Percentiles rank a stretch among this genome's conserved stretches.
These are phyloP conservation scores for Coemansia sp. DNA, from an alignment of 192 early-diverging fungal genomes.

Conservation along the genomic window DNA sequence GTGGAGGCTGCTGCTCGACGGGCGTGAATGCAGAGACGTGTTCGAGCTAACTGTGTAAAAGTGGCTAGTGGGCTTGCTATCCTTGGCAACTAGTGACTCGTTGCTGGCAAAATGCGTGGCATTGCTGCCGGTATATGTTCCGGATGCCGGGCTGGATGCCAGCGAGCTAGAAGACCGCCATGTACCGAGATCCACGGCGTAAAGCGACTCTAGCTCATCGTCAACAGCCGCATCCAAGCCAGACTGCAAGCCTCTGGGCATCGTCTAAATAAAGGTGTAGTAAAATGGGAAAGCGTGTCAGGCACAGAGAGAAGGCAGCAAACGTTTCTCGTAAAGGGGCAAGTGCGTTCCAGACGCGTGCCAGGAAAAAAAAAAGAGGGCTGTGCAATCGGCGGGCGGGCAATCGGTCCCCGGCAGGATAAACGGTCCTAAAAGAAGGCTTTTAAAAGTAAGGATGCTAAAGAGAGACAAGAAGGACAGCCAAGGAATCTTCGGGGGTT, in stretches of 20 bases:
- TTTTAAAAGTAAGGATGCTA: constrained; percentile 5
- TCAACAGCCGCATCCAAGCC: not conserved
- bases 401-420: too few species aligned
- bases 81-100: constrained; percentile 17
- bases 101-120: constrained; percentile 8
- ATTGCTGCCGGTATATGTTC: not conserved
- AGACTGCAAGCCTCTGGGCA: not conserved
- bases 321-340: not conserved
- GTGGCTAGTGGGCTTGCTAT: not conserved
- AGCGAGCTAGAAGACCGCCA: not conserved
- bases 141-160: constrained; percentile 6
- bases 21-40: constrained; percentile 1
- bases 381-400: not conserved
- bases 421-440: too few species aligned
- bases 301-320: not conserved
- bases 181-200: not conserved
- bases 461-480: not conserved
- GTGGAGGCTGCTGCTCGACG: not conserved
- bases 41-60: not conserved
- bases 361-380: not conserved
- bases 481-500: not conserved
- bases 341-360: not conserved
- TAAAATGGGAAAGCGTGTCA: not conserved
- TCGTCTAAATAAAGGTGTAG: not conserved
- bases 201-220: not conserved